Conservation (phyloP, 108 stramenopile species). For the Schizochytrium sp. region DNA sequence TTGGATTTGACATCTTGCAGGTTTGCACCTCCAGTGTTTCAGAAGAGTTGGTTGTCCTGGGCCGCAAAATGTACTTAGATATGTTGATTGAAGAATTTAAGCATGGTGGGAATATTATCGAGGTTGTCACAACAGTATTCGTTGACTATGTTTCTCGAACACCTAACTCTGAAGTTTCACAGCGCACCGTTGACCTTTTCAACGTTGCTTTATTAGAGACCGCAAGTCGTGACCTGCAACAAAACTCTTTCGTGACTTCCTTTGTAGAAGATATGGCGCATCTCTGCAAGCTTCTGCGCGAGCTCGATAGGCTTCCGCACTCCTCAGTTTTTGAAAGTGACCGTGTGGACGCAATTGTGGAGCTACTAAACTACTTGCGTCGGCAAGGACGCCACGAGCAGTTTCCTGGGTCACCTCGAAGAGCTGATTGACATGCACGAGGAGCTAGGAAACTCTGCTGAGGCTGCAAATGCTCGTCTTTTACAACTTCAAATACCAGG, state of each 20-base stretch:
- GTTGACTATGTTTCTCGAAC: neutral
- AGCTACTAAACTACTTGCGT: neutral
- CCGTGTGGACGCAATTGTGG: neutral
- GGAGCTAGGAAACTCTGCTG: neutral
- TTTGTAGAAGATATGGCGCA: conserved; percentile 14
- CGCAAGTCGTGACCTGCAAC: neutral
- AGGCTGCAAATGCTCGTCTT: conserved; percentile 12
- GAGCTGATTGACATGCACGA: neutral
- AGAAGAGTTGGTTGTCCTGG: neutral
- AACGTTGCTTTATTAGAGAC: neutral
- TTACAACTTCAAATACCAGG: neutral
- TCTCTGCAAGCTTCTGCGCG: neutral
- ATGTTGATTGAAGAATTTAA: neutral
- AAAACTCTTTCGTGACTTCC: neutral
- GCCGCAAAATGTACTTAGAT: conserved; percentile 14
- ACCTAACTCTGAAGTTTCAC: neutral
- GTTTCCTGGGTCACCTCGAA: conserved; percentile 1
- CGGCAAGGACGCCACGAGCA: conserved; percentile 33
- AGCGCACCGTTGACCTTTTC: neutral
- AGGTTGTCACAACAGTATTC: neutral
- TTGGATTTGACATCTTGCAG: neutral
- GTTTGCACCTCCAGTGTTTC: neutral
- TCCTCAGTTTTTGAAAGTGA: neutral
- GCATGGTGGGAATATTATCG: neutral
- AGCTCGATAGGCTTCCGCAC: conserved; percentile 20